Evolutionary conservation across 768 basidiomycete species (phyloP).

Genomic region (Fibroporia radiculosa): DNA sequence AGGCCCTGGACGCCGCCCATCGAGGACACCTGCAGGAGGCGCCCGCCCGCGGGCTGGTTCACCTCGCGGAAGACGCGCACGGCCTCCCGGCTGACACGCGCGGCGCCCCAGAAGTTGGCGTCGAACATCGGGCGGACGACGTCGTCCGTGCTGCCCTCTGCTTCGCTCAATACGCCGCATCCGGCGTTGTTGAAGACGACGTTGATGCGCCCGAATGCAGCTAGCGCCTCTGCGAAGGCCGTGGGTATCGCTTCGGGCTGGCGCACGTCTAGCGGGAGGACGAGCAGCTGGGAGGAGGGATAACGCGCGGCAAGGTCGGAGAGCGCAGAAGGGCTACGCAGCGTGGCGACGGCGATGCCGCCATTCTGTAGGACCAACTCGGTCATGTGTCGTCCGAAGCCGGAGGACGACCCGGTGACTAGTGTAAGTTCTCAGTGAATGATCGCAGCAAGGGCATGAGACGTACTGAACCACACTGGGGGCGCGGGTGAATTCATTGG

Average conservation of each 20-base stretch:
- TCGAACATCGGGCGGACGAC: constrained; percentile 17
- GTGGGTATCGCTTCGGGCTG: constrained; percentile 8
- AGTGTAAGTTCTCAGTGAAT: neutral
- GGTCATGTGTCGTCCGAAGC: constrained; percentile 17
- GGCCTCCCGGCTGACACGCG: constrained; percentile 23
- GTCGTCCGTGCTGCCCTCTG: constrained; percentile 15
- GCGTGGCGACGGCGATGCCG: constrained; percentile 20
- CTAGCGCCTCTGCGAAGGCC: constrained; percentile 14
- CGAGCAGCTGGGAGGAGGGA: constrained; percentile 9
- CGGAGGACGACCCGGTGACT: constrained; percentile 21
- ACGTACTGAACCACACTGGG: constrained; percentile 11
- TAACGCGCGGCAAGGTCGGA: constrained; percentile 13
- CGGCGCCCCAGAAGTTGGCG: constrained; percentile 21
- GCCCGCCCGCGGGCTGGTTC: constrained; percentile 24
- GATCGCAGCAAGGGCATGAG: neutral
- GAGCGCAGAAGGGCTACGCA: constrained; percentile 19
- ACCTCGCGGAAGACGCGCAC: constrained; percentile 28
- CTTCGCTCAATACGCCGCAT: constrained; percentile 8
- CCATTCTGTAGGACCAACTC: constrained; percentile 16
- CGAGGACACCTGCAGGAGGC: constrained; percentile 32
- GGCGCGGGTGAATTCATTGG: too few species aligned
- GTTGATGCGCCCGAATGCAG: constrained; percentile 16
- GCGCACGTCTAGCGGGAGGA: constrained; percentile 18
- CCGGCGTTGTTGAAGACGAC: constrained; percentile 23
- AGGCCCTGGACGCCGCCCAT: constrained; percentile 17